Conservation (phyloP, 2,329 filamentous ascomycete genomes). For the Colletotrichum sojae region DNA sequence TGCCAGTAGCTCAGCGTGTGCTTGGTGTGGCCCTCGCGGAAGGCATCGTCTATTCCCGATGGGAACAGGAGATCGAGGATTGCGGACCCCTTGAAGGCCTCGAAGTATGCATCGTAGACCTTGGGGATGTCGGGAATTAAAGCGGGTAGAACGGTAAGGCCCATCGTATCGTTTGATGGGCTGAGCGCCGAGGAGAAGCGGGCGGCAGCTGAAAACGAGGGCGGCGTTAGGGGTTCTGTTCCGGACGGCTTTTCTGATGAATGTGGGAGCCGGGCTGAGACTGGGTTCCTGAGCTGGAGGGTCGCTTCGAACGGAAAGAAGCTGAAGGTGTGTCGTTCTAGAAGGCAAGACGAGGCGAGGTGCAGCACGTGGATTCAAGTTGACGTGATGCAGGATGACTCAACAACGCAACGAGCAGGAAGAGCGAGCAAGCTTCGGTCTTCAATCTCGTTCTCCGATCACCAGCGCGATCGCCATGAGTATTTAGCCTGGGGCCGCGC, state of each 20-base stretch:
- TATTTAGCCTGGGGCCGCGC: constrained; percentile 33
- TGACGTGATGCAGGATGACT: too few species aligned
- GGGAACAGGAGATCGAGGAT: constrained; percentile 62
- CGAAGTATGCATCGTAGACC: constrained; percentile 63
- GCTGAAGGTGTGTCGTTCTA: constrained; percentile 12
- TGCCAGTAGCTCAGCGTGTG: constrained; percentile 58
- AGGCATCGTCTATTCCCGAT: constrained; percentile 50
- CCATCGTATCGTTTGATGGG: constrained; percentile 47
- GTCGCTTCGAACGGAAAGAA: constrained; percentile 22
- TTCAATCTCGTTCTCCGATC: constrained; percentile 20
- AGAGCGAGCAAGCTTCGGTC: constrained; percentile 8
- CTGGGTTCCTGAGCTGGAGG: constrained; percentile 18
- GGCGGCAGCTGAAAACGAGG: background rate
- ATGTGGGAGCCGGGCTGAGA: background rate
- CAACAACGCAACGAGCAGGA: background rate
- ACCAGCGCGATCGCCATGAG: constrained; percentile 19
- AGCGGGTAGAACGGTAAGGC: constrained; percentile 59
- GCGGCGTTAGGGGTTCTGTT: background rate
- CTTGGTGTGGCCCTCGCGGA: constrained; percentile 58
- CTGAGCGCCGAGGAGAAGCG: constrained; percentile 15
- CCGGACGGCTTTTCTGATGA: constrained; percentile 2
- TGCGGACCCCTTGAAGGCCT: constrained; percentile 57
- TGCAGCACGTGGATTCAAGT: constrained; percentile 9
- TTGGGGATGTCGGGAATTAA: constrained; percentile 61
- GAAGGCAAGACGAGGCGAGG: constrained; percentile 13